A percentile compares a stretch with the other conserved stretches of the same genome.
These are phyloP conservation scores for Microdochium nivale DNA, from an alignment of 2,329 filamentous ascomycete genomes.

Conservation along the genomic window DNA sequence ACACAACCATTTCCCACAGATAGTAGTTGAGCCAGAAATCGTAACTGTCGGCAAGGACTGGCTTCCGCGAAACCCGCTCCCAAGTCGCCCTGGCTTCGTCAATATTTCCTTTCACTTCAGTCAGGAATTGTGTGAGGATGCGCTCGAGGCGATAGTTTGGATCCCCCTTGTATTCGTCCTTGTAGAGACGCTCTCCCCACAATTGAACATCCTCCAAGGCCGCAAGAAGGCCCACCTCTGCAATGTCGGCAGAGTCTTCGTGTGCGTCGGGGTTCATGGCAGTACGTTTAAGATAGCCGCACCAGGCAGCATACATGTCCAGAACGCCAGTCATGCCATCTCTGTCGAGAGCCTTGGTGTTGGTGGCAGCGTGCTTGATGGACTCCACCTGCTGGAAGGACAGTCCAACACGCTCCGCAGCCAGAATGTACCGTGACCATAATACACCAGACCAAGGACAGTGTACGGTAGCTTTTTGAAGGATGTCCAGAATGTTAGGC, in stretches of 20 bases:
- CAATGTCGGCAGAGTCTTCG: conserved; percentile 80
- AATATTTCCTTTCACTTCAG: conserved; percentile 70
- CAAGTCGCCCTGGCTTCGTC: conserved; percentile 72
- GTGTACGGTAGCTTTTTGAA: conserved; percentile 77
- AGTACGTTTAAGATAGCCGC: conserved; percentile 79
- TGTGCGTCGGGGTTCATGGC: conserved; percentile 67
- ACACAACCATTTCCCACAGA: conserved; percentile 75
- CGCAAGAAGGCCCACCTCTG: conserved; percentile 79
- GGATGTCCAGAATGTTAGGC: conserved; percentile 54
- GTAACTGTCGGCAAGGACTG: conserved; percentile 64
- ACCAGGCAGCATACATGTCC: conserved; percentile 91
- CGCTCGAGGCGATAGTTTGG: conserved; percentile 81
- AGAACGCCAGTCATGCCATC: conserved; percentile 82
- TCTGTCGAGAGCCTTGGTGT: conserved; percentile 73
- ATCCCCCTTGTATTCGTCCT: conserved; percentile 72
- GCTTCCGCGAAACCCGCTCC: conserved; percentile 57
- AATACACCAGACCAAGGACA: conserved; percentile 88
- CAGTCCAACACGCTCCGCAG: conserved; percentile 68
- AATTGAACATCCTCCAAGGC: conserved; percentile 80
- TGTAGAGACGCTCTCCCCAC: conserved; percentile 68
- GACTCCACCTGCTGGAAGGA: conserved; percentile 75
- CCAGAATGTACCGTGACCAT: conserved; percentile 84
- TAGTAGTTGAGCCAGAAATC: conserved; percentile 95
- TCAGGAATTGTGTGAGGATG: conserved; percentile 86
- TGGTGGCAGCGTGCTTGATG: conserved; percentile 89